These are phyloP conservation scores for Kandelia obovata DNA, from an alignment of 345 rosid species.

Conservation along the genomic window DNA sequence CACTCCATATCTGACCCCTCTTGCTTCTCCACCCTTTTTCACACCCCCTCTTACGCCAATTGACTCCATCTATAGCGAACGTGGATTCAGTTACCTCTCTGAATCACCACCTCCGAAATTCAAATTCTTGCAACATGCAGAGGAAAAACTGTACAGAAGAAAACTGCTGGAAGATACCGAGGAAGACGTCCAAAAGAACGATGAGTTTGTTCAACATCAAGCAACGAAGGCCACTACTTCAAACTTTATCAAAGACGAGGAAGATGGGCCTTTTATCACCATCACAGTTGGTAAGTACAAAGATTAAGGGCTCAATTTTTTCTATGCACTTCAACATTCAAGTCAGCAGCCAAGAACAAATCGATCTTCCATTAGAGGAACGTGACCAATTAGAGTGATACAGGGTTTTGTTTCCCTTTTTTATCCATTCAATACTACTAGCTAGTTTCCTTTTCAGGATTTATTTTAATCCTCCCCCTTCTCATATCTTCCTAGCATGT, in stretches of 20 bases:
- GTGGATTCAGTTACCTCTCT: slow-evolving; percentile 45
- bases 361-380: slow-evolving; percentile 17
- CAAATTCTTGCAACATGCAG: slow-evolving; percentile 92
- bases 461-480: background rate
- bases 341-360: slow-evolving; percentile 25
- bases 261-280: slow-evolving; percentile 52
- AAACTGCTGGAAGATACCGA: slow-evolving; percentile 39
- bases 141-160: slow-evolving; percentile 66
- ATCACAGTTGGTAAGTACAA: slow-evolving; percentile 45
- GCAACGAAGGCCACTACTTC: slow-evolving; percentile 19
- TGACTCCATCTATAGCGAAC: slow-evolving; percentile 32
- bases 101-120: slow-evolving; percentile 91
- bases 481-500: background rate
- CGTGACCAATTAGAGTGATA: slow-evolving; percentile 8
- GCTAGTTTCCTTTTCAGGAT: background rate
- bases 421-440: background rate
- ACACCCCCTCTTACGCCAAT: slow-evolving; percentile 89
- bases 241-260: slow-evolving; percentile 36
- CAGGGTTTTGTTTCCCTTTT: background rate
- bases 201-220: slow-evolving; percentile 20
- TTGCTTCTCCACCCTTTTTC: slow-evolving; percentile 81
- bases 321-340: slow-evolving; percentile 37
- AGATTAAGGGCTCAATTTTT: slow-evolving; percentile 31
- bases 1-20: slow-evolving; percentile 85
- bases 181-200: slow-evolving; percentile 9